Evolutionary conservation across 495 filamentous ascomycete species (phyloP).

Genomic region (Umbilicaria muhlenbergii): DNA sequence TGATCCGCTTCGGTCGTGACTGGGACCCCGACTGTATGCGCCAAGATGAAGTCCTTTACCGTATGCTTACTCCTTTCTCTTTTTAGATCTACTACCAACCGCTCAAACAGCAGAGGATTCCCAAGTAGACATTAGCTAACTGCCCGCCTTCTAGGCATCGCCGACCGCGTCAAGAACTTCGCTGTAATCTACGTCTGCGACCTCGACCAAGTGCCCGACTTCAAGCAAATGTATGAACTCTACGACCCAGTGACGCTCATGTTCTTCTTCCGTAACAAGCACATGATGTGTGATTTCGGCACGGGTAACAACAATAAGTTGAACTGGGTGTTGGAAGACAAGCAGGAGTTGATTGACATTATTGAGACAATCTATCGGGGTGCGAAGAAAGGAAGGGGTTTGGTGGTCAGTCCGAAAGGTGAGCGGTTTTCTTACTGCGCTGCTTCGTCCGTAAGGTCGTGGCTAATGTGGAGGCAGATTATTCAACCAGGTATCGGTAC

Average conservation of each 20-base stretch:
- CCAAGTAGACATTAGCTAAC: slow-evolving; percentile 14
- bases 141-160: slow-evolving; percentile 30
- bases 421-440: slow-evolving; percentile 1
- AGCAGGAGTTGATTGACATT: slow-evolving; percentile 97
- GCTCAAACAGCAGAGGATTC: not conserved
- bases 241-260: slow-evolving; percentile 60
- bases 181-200: slow-evolving; percentile 96
- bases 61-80: slow-evolving; percentile 23
- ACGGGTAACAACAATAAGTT: slow-evolving; percentile 98
- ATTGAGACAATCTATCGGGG: slow-evolving; percentile 96
- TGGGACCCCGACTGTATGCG: slow-evolving; percentile 69
- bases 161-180: slow-evolving; percentile 75
- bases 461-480: slow-evolving; percentile 34
- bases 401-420: slow-evolving; percentile 90
- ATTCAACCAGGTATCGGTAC: slow-evolving; percentile 73
- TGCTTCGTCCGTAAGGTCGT: not conserved
- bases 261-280: slow-evolving; percentile 98
- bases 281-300: slow-evolving; percentile 84
- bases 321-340: slow-evolving; percentile 95
- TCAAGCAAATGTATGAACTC: slow-evolving; percentile 79
- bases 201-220: slow-evolving; percentile 88
- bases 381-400: slow-evolving; percentile 88
- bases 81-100: not conserved
- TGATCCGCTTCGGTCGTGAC: slow-evolving; percentile 83
- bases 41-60: slow-evolving; percentile 87